Evolutionary conservation across 176 grass and related monocot genomes (phyloP), one percentile per base, ranked within the genome.

Genomic region (Lolium rigidum): DNA sequence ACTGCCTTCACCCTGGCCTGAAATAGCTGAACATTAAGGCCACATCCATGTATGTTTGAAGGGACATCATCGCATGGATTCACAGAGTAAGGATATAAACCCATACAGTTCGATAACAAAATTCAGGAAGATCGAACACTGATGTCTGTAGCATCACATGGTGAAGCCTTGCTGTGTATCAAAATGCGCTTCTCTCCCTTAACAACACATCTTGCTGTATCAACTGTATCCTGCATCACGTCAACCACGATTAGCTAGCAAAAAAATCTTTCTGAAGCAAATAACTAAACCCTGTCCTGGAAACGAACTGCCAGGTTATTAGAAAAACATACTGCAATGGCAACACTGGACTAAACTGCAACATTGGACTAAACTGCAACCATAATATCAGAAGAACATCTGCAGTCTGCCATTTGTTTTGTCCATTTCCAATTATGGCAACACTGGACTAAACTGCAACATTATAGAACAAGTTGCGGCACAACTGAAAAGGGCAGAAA

Each of bases 161-260:
- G 50, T 70, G 80, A 70, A 70, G 10, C n/a, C 58, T 48, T 79
- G 54, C 7, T 9, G 46, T 49, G 59, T 61, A 65, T 48, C 22
- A 13, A 48, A 7, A 79, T 79, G 21, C 21, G 31, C 13, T 55
- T 17, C 18, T 51, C 6, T 41, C 16, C 11, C 7, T 14, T 21
- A 20, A 21, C 5, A 52, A 12, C 17, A 70, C 39, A 79, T 20
- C 35, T 41, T 69, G 6, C 49, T 38, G 77, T 37, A 54, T 63
- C 17, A 73, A 78, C 31, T 18, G 20, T 25, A 51, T 28, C 25
- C 39, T 72, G 72, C 35, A 22, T 49, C 37, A 70, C 47, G 47
- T 15, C 74, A 39, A 83, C 11, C 9, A 89, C 0, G 80, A 81
- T 81, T 38, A 60, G n/a, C 50, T 49, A 77, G 9, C 68, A 52